Evolutionary conservation across 805 yeast species (phyloP), one percentile per base, ranked within the genome.

Genomic region (Wickerhamomyces queroliae): DNA sequence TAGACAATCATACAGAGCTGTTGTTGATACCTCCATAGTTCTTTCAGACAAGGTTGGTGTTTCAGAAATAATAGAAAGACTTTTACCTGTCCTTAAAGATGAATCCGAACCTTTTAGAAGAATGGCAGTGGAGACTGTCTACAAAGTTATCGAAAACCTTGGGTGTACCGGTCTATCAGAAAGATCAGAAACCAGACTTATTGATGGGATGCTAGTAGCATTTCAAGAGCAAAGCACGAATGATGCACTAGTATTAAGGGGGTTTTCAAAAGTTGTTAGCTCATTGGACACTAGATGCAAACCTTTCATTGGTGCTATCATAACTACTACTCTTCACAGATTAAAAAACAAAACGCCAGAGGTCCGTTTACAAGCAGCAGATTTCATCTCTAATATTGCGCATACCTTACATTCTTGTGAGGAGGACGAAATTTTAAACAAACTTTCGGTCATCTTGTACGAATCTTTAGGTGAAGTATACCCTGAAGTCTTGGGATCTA

Each of bases 391-490:
- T 1, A 67, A 73, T 18, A 63, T 88, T 18, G 82, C 90, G 0
- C 80, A 83, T 0, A 81, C 77, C 2, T 67, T 91, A 35, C 74
- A 75, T 47, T 55, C 65, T 11, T 84, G 95, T 56, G 74, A 70
- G 8, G 83, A 85, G 52, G 73, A 71, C 26, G 79, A 72, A 11
- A 61, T 85, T 38, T 55, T 91, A 45, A 70, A 71, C 40, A 83
- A 83, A 50, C 64, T 91, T 39, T 80, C 89, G 5, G 72, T 84
- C 18, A 80, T 90, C 13, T 64, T 93, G 25, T 88, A 83, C 58
- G 99, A 93, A 58, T 83, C 93, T 12, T 68, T 93, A 9, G 99
- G 99, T 16, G 99, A 93, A 56, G 91, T 83, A 6, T 88, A 80
- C 48, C 99, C 99, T 0, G 96, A 89, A 38, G 97, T 89, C 2